Evolutionary conservation across 495 filamentous ascomycete genomes (phyloP), one percentile per base, ranked within the genome.

Genomic region (Penicillium verhagenii): DNA sequence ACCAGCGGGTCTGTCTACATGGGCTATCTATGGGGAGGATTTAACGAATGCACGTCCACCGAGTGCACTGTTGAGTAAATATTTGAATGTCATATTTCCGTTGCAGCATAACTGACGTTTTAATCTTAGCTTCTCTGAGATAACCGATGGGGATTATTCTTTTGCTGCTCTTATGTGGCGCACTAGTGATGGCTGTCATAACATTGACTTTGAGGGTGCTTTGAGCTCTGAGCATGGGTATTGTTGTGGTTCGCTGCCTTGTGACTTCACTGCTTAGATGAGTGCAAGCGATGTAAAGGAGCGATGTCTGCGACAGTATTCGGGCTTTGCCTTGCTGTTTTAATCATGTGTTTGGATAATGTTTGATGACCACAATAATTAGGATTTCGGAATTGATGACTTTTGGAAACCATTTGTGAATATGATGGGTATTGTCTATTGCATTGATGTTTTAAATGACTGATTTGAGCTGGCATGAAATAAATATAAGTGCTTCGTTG

Each of bases 171-270:
- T 14, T 1, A 23, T 60, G 20, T 56, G 57, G 57, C 40, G 52
- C 1, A 60, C 52, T 6, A 52, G 26, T 24, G 57, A 56, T 33
- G 52, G 48, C 8, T 55, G 57, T 37, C 52, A 60, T 19, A 60
- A 60, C 28, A 60, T 56, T 23, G 31, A 60, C 24, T 52, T 60
- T 13, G 3, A 53, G 19, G 57, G 53, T 4, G 48, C 48, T 29
- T 40, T 60, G 2, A 6, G 14, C 33, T 35, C 57, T 50, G 25
- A 37, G 8, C 52, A 56, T 46, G 53, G 57, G 2, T 52, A 29
- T 18, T 56, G 53, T 44, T 60, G 49, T 56, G 53, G 57, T 13
- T 60, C 49, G 2, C 23, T 60, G 35, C 57, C 53, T n/a, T 60
- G 57, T 29, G 47, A 53, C 16, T 50, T 56, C 44, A 23, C 28